Evolutionary conservation across 2,329 filamentous ascomycete genomes (phyloP), one percentile per base, ranked within the genome.

Genomic region (Pseudofabraea citricarpa): DNA sequence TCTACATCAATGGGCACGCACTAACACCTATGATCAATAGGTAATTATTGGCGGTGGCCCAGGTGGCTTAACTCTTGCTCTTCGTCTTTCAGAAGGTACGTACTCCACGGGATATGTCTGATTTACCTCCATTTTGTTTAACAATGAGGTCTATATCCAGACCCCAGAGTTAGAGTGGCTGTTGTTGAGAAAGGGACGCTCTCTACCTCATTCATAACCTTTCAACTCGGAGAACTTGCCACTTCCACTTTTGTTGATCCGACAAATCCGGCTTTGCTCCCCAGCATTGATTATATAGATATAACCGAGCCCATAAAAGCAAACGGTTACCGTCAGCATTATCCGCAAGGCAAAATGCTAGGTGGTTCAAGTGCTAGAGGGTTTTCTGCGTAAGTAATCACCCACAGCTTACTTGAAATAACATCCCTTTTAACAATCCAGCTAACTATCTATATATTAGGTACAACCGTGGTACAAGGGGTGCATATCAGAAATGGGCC

Each of bases 401-500:
- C n/a, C n/a, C n/a, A n/a, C n/a, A n/a, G n/a, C n/a, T n/a, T n/a
- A n/a, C n/a, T n/a, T n/a, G n/a, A n/a, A n/a, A n/a, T n/a, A n/a
- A n/a, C n/a, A n/a, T n/a, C n/a, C n/a, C n/a, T n/a, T n/a, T n/a
- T n/a, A n/a, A n/a, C n/a, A n/a, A n/a, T n/a, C n/a, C n/a, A n/a
- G n/a, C n/a, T n/a, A n/a, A n/a, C n/a, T n/a, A n/a, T n/a, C n/a
- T n/a, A 43, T 60, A 55, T 35, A 60, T 63, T 58, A 54, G 54
- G 3, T 54, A 52, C 13, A 20, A 49, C 7, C 22, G 43, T 27
- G 38, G 36, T 8, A 50, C 53, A 6, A 40, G 26, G n/a, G 43
- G 33, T 3, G 33, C 47, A 5, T 66, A 19, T 47, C 64, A 75
- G 18, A 59, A 64, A 35, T 75, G 72, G 73, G 68, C 63, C 2